Conservation (phyloP, 2,329 filamentous ascomycete genomes). For the Hymenoscyphus repandus region DNA sequence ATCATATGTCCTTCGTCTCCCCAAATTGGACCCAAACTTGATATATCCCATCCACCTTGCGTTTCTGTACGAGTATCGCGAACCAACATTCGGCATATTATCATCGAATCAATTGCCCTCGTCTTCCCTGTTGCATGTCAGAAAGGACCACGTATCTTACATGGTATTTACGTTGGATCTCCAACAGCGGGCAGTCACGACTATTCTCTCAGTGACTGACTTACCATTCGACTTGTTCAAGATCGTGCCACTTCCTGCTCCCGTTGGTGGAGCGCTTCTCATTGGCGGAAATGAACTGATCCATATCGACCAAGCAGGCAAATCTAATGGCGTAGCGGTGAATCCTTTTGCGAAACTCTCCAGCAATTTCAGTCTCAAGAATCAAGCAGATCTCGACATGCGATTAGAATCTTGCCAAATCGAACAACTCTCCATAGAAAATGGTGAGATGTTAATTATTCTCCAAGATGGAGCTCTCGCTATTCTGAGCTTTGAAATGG, state of each 20-base stretch:
- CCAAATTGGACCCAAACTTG: slow-evolving; percentile 79
- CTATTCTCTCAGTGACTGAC: slow-evolving; percentile 77
- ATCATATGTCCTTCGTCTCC: slow-evolving; percentile 89
- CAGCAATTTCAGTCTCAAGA: slow-evolving; percentile 77
- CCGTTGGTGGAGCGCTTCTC: slow-evolving; percentile 82
- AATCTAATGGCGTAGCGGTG: slow-evolving; percentile 85
- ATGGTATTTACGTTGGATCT: slow-evolving; percentile 94
- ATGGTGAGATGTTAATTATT: slow-evolving; percentile 79
- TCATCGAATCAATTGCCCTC: slow-evolving; percentile 72
- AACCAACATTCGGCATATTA: slow-evolving; percentile 93
- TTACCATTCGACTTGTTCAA: slow-evolving; percentile 83
- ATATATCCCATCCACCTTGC: slow-evolving; percentile 86
- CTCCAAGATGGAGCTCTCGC: slow-evolving; percentile 70
- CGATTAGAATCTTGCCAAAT: slow-evolving; percentile 77
- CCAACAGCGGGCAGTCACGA: slow-evolving; percentile 88
- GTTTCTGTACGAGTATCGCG: slow-evolving; percentile 94
- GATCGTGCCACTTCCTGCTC: slow-evolving; percentile 76
- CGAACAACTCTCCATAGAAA: slow-evolving; percentile 69
- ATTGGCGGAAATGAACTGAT: slow-evolving; percentile 87
- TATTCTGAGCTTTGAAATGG: slow-evolving; percentile 76
- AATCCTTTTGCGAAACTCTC: slow-evolving; percentile 82
- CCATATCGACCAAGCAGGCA: slow-evolving; percentile 93
- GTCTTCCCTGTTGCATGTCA: slow-evolving; percentile 64
- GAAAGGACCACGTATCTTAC: slow-evolving; percentile 82
- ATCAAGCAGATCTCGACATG: slow-evolving; percentile 76